A percentile compares a stretch with the other conserved stretches of the same genome.
Evolutionary conservation across 2,329 filamentous ascomycete genomes (phyloP).

Genomic region (Incumbomyces delicatus): DNA sequence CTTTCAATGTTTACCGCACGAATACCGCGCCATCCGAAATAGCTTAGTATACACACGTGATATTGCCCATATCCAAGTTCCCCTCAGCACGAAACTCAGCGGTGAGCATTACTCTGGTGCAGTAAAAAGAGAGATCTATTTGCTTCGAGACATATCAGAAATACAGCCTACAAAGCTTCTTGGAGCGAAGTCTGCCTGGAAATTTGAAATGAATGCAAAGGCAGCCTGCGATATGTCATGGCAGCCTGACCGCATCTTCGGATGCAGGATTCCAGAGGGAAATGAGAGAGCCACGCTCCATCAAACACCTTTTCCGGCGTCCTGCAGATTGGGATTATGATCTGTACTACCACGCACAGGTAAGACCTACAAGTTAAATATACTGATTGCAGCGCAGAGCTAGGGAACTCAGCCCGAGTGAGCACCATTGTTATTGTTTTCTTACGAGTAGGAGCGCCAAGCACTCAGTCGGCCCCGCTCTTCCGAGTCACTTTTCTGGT

Average conservation of each 20-base stretch:
- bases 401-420: slow-evolving; percentile 1
- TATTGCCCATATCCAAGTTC: too few species aligned
- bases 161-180: too few species aligned
- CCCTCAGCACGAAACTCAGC: too few species aligned
- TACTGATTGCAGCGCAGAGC: not conserved
- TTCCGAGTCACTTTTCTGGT: not conserved
- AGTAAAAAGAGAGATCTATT: not conserved
- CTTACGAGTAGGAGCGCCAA: slow-evolving; percentile 1
- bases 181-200: too few species aligned
- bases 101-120: not conserved
- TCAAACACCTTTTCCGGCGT: not conserved
- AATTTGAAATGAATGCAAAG: not conserved
- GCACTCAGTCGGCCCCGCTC: slow-evolving; percentile 1
- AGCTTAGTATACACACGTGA: too few species aligned
- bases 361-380: not conserved
- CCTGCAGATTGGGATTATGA: not conserved
- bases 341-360: not conserved
- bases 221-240: not conserved
- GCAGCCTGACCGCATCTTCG: not conserved
- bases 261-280: not conserved
- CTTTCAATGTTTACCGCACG: too few species aligned
- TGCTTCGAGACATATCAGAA: not conserved
- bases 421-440: not conserved
- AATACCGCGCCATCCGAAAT: too few species aligned
- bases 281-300: not conserved